phyloP scores from a whole-genome alignment of 306 rosid genomes.

The Acacia confusa region DNA sequence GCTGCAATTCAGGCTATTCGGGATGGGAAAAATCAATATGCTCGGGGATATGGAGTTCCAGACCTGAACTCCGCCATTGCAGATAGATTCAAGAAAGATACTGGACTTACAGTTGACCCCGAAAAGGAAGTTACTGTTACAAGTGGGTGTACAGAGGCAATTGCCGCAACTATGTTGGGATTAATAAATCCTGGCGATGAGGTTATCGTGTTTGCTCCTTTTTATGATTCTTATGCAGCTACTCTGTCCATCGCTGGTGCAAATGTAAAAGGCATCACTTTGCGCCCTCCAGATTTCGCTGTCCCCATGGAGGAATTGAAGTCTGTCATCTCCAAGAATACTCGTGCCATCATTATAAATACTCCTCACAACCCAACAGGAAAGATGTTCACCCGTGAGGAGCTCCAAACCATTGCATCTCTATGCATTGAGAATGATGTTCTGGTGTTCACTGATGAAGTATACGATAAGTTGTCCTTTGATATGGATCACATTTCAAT shows the following conservation, averaged over 20 bases:
- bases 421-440: constrained; percentile 91
- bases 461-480: constrained; percentile 85
- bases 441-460: constrained; percentile 80
- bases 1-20: constrained; percentile 85
- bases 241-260: constrained; percentile 95
- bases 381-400: constrained; percentile 80
- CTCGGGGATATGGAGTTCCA: constrained; percentile 83
- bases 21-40: constrained; percentile 91
- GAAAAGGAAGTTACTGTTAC: constrained; percentile 88
- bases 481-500: constrained; percentile 89
- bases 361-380: constrained; percentile 92
- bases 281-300: constrained; percentile 80
- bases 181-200: constrained; percentile 92
- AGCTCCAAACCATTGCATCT: constrained; percentile 66
- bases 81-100: constrained; percentile 76
- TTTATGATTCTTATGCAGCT: constrained; percentile 86
- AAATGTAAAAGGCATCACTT: constrained; percentile 62
- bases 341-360: constrained; percentile 77
- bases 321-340: constrained; percentile 61
- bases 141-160: constrained; percentile 92
- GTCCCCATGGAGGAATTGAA: constrained; percentile 71
- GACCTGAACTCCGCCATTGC: constrained; percentile 82
- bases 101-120: constrained; percentile 76
- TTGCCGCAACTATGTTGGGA: constrained; percentile 85
- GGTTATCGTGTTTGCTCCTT: constrained; percentile 90